Conservation (phyloP, 1,284 basidiomycete species). For the Sphagnurus paluster region DNA sequence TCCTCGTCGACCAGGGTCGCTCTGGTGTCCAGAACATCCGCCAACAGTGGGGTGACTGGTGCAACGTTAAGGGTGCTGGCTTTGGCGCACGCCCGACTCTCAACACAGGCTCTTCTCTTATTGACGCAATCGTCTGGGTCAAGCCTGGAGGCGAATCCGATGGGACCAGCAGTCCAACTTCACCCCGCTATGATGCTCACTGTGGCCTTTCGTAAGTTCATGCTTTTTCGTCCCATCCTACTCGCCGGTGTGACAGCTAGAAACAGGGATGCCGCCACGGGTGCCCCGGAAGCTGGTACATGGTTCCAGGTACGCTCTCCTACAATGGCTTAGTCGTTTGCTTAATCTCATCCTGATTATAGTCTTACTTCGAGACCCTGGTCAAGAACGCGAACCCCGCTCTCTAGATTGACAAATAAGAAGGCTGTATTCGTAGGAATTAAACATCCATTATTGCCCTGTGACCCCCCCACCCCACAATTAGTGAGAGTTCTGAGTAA, state of each 20-base stretch:
- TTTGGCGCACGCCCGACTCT: conserved; percentile 62
- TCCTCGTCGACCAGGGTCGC: conserved; percentile 67
- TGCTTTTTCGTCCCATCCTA: not conserved
- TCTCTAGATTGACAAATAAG: conserved; percentile 34
- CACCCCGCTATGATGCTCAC: conserved; percentile 58
- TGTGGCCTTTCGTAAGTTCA: conserved; percentile 50
- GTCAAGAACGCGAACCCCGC: conserved; percentile 55
- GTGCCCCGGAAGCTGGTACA: conserved; percentile 60
- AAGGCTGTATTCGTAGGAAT: no score
- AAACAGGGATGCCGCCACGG: conserved; percentile 49
- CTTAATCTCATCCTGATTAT: not conserved
- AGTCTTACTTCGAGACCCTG: conserved; percentile 55
- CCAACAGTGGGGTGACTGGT: conserved; percentile 53
- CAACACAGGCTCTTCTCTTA: conserved; percentile 52
- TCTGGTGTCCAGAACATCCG: conserved; percentile 63
- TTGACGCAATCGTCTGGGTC: conserved; percentile 67
- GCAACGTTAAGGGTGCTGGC: conserved; percentile 63
- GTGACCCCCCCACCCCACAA: no score
- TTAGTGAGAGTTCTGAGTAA: no score
- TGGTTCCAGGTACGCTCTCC: conserved; percentile 52
- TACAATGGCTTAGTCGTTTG: not conserved
- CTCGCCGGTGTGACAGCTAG: conserved; percentile 2
- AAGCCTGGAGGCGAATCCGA: conserved; percentile 72
- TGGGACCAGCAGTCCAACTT: conserved; percentile 58
- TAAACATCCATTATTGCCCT: not conserved